Base-by-base conservation (phyloP, 1,284 basidiomycete species). In the Farysia itapuensis region DNA sequence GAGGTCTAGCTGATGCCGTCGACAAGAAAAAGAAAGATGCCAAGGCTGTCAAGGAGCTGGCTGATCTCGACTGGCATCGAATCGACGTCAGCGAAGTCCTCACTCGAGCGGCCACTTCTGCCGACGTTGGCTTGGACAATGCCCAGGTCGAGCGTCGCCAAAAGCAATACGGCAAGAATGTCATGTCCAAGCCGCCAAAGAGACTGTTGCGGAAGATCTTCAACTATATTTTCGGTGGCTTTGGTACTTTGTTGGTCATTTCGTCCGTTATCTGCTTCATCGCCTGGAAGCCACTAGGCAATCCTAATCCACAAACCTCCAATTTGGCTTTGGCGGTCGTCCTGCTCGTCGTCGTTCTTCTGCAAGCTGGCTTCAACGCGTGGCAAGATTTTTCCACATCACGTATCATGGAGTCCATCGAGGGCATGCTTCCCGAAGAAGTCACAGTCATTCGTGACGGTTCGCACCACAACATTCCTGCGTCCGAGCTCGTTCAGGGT, bases 401-500 rank as follows among this genome's bases (percentile, higher is more conserved):
- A 24, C 52, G 61, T 25, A 51, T 70, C 24, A 72, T 72, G 69
- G 78, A 79, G 16, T 83, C 82, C 6, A 83, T 84, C 49, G 78
- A 80, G 43, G 78, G 78, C 34, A 80, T 84, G 68, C 74, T 84
- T 11, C 82, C 82, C 1, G 78, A 80, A 4, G 56, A 81, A 80
- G 29, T 82, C 79, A n/a, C 77, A 75, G 84, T 85, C 36, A 78
- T 87, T 39, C 83, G 86, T 30, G 83, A 84, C 50, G 82, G 83
- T 4, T 79, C 81, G 5, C 81, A 86, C 51, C 72, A 75, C 29
- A 81, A 80, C 3, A 80, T 86, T 41, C 82, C 85, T 20, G 85
- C 85, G 9, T 80, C 83, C 13, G 81, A 84, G 18, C 79, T 88
- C 2, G 86, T 87, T 35, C 84, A 82, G 59, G 86, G 86, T 18